Base-by-base conservation (phyloP, 305 asterid genomes). In the Fraxinus baroniana region DNA sequence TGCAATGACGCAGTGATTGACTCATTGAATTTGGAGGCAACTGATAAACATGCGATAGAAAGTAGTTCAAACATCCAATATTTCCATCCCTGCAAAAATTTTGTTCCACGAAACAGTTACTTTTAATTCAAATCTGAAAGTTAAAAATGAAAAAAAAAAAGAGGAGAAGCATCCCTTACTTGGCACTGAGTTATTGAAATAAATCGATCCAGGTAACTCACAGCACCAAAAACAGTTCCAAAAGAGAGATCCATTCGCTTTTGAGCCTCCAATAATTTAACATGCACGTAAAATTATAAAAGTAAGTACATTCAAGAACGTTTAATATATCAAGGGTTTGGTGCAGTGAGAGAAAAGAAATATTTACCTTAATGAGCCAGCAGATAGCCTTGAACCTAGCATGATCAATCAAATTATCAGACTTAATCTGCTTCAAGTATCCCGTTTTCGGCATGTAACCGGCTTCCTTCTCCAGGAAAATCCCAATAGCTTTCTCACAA, bases 181-280 rank as follows among this genome's bases (percentile, higher is more conserved):
- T 85, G 89, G 71, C 93, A 90, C 20, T 80, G 85, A 77, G 57
- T 74, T 5, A 83, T 8, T 12, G 97, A 90, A 73, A 89, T 74
- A 74, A 92, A 95, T 0, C 95, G 96, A 87, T 93, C 98, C 60
- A 93, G 79, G 78, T 91, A 90, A 85, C 89, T 93, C 9, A 85
- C 94, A 8, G 98, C 97, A 39, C 77, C 62, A 79, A 93, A 93
- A 5, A 85, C 83, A 30, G 94, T 91, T 80, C 79, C 93, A n/a
- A 18, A 30, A 8, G 91, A 88, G 81, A 95, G 86, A 84, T 83
- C 78, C 88, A 91, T 32, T 84, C 92, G 86, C 84, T 64, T 78
- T 78, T 84, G 93, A 62, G 92, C 85, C 98, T 94, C 28, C 88
- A 81, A 2, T 55, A 80, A 75, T 15, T 33, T 9, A 78, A 35